phyloP scores from a whole-genome alignment of 371 early-diverging fungal genomes.

The Rhizopus microsporus region DNA sequence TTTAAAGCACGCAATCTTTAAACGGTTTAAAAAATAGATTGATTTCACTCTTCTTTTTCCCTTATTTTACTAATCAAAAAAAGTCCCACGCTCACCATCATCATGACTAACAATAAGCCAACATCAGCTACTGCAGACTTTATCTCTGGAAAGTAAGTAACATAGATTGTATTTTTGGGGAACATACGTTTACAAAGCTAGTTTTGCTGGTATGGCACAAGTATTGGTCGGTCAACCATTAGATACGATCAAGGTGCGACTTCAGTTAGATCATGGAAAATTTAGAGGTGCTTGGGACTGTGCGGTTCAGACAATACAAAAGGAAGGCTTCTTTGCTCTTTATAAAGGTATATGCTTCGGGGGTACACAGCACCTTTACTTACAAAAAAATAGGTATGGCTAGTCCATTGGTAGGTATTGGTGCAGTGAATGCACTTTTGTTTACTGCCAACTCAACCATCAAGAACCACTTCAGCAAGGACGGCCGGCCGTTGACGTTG shows the following conservation, averaged over 20 bases:
- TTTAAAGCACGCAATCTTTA: constrained; percentile 19
- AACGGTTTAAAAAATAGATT: neutral
- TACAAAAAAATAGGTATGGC: constrained; percentile 64
- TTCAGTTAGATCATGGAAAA: constrained; percentile 56
- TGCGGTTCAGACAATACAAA: constrained; percentile 59
- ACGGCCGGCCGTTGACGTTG: constrained; percentile 38
- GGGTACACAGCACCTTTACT: neutral
- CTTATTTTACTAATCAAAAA: neutral
- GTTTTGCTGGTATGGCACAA: constrained; percentile 51
- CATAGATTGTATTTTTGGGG: neutral
- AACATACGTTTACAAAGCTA: constrained; percentile 1
- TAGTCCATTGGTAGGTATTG: constrained; percentile 79
- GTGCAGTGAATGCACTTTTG: constrained; percentile 80
- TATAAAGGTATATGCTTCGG: constrained; percentile 67
- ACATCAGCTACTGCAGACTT: constrained; percentile 45
- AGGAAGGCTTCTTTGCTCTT: constrained; percentile 72
- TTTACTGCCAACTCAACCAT: constrained; percentile 76
- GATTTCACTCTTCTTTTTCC: constrained; percentile 3
- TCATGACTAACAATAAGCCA: constrained; percentile 19
- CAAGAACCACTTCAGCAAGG: constrained; percentile 36
- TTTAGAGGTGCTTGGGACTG: constrained; percentile 77
- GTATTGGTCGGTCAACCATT: constrained; percentile 47
- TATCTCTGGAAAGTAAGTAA: constrained; percentile 50
- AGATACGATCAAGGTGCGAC: constrained; percentile 76
- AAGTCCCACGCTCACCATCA: neutral